Evolutionary conservation across 2,329 filamentous ascomycete genomes (phyloP), one percentile per base, ranked within the genome.

Genomic region (Diaporthe batatas): DNA sequence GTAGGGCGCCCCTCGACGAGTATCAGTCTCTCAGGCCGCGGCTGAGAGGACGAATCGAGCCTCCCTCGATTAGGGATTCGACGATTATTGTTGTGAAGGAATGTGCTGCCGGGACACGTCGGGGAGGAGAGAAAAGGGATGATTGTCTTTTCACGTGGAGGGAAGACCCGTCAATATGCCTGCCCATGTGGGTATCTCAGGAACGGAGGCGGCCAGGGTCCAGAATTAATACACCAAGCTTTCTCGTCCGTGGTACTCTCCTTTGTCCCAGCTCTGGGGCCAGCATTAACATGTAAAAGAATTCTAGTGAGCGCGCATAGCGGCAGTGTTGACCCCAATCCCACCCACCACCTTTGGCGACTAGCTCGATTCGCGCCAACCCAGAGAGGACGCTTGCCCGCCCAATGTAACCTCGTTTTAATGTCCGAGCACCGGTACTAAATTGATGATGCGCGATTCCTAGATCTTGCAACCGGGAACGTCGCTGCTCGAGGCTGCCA

Each of bases 181-280:
- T 36, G 34, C 39, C 39, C 39, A 39, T 34, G 12, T 47, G 47
- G 47, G 21, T 39, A 67, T 53, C 32, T 39, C 62, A 67, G 62
- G 62, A 67, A 67, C 62, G 14, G 62, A 39, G n/a, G 47, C 3
- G 62, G 62, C 62, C 62, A 67, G 62, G 62, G 62, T 67, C 32
- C 36, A 32, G 47, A 67, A 21, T 67, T 67, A 67, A 53, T 67
- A 67, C 62, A 67, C 62, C 62, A 67, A 53, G 62, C 62, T 53
- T 67, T 53, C 36, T 18, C 12, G 14, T 42, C 39, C 16, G 39
- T 21, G 3, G 21, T 39, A 14, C 21, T 34, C n/a, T 53, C n/a
- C 62, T 67, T 53, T 53, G 47, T 53, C 32, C 44, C 32, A 49
- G 32, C 44, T 36, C 39, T 23, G 36, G n/a, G 39, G 39, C 47